Percentiles rank a stretch among this genome's conserved stretches.
phyloP scores from a whole-genome alignment of 768 basidiomycete genomes.

The Pisolithus microcarpus region DNA sequence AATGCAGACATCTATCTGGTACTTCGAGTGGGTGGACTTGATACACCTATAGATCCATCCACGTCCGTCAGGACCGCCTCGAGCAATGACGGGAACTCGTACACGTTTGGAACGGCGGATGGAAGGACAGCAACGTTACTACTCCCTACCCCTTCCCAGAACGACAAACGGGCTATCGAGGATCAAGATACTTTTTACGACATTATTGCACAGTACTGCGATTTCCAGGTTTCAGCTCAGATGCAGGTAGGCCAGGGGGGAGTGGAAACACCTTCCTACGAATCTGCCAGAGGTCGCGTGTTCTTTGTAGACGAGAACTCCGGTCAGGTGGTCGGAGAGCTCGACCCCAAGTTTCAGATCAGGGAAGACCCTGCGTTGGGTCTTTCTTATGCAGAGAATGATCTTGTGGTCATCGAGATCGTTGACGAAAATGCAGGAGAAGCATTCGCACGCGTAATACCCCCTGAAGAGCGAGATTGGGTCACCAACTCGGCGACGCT shows the following conservation, averaged over 20 bases:
- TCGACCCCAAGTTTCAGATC: slow-evolving; percentile 51
- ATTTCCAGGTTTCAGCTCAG: slow-evolving; percentile 12
- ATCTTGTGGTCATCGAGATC: slow-evolving; percentile 68
- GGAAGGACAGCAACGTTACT: slow-evolving; percentile 15
- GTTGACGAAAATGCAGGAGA: slow-evolving; percentile 42
- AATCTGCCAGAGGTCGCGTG: slow-evolving; percentile 43
- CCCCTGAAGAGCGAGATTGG: slow-evolving; percentile 57
- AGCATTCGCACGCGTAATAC: slow-evolving; percentile 54
- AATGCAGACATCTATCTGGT: slow-evolving; percentile 63
- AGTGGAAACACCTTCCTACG: slow-evolving; percentile 30
- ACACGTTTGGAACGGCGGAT: slow-evolving; percentile 19
- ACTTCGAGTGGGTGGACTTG: slow-evolving; percentile 46
- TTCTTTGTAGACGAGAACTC: slow-evolving; percentile 68
- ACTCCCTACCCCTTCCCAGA: slow-evolving; percentile 18
- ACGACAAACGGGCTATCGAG: slow-evolving; percentile 36
- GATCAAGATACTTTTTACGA: slow-evolving; percentile 62
- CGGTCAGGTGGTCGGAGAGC: slow-evolving; percentile 65
- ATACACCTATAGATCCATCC: slow-evolving; percentile 55
- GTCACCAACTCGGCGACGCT: slow-evolving; percentile 32
- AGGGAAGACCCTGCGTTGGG: slow-evolving; percentile 54
- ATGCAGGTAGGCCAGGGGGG: slow-evolving; percentile 9
- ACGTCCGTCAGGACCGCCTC: slow-evolving; percentile 34
- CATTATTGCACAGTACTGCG: slow-evolving; percentile 57
- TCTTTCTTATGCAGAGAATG: slow-evolving; percentile 43
- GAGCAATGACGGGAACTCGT: neutral